These are phyloP conservation scores for Diaporthe eres DNA, from an alignment of 2,329 filamentous ascomycete species.

Conservation along the genomic window DNA sequence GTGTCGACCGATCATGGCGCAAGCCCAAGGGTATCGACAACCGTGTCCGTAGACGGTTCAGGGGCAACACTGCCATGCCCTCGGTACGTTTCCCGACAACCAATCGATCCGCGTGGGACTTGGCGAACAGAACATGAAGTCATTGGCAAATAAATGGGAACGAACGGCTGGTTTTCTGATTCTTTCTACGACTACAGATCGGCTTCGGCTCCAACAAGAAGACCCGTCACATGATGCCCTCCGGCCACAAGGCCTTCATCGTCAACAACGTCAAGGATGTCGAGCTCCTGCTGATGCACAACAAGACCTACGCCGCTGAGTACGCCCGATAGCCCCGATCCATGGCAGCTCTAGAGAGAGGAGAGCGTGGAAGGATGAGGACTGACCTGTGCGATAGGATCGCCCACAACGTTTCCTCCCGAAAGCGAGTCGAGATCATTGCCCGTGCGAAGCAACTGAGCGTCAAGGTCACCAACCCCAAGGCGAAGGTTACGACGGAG, in stretches of 20 bases:
- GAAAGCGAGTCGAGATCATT: slow-evolving; percentile 99
- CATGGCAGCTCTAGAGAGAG: neutral
- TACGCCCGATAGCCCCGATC: slow-evolving; percentile 67
- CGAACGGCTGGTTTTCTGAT: slow-evolving; percentile 15
- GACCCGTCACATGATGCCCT: slow-evolving; percentile 98
- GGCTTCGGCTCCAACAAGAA: slow-evolving; percentile 99
- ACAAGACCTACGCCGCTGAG: slow-evolving; percentile 99
- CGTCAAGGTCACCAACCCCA: slow-evolving; percentile 99
- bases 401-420: slow-evolving; percentile 95
- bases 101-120: neutral
- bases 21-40: slow-evolving; percentile 99
- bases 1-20: slow-evolving; percentile 92
- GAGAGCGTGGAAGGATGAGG: neutral
- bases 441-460: slow-evolving; percentile 97
- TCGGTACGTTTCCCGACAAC: slow-evolving; percentile 79
- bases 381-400: slow-evolving; percentile 73
- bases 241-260: slow-evolving; percentile 99
- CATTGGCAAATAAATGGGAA: neutral
- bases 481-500: slow-evolving; percentile 99
- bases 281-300: slow-evolving; percentile 99
- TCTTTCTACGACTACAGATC: slow-evolving; percentile 73
- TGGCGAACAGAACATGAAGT: neutral
- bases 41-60: slow-evolving; percentile 96
- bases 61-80: slow-evolving; percentile 95
- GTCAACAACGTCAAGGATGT: slow-evolving; percentile 97